Evolutionary conservation across 257 asterid genomes (phyloP), one percentile per base, ranked within the genome.

Genomic region (Fraxinus excelsior): DNA sequence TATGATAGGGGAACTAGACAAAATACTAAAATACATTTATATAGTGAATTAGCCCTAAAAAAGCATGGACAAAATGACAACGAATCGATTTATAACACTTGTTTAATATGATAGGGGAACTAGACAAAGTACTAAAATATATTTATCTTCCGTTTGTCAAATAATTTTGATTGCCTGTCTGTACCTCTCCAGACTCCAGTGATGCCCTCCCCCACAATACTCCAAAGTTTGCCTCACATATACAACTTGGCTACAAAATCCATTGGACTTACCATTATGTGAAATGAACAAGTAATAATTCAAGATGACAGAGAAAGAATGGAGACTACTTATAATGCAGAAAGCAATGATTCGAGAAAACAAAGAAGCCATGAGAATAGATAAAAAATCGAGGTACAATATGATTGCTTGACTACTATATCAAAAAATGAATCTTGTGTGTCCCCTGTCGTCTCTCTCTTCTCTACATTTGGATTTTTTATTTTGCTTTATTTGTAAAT

Each of bases 321-420:
- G 14, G 10, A 13, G 8, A 38, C 32, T 37, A 80, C 96, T 86
- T 71, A 91, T 97, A 60, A 91, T 91, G 74, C 86, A 82, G 60
- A 90, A 87, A 78, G 99, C 97, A 35, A 91, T 90, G 72, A 90
- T 87, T 70, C 94, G 82, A 18, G 97, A 97, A 80, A 93, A 93
- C 80, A 93, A 60, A 25, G 97, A 86, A 51, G 97, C 98, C 7
- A 95, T 92, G 32, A 93, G 91, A 31, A 31, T 31, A 31, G 5
- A 31, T 31, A 31, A 31, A 31, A 31, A 31, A 31, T 31, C 0
- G 34, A 31, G 5, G 34, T 31, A 31, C 34, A 31, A 0, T 31
- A 3, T 31, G 34, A 31, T 31, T 31, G 5, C 34, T 31, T 5
- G 34, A 31, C 34, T 31, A 31, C 4, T 31, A 31, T 31, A 31